These are phyloP conservation scores for Aspergillus aculeatinus DNA, from an alignment of 2,329 filamentous ascomycete genomes.

Conservation along the genomic window DNA sequence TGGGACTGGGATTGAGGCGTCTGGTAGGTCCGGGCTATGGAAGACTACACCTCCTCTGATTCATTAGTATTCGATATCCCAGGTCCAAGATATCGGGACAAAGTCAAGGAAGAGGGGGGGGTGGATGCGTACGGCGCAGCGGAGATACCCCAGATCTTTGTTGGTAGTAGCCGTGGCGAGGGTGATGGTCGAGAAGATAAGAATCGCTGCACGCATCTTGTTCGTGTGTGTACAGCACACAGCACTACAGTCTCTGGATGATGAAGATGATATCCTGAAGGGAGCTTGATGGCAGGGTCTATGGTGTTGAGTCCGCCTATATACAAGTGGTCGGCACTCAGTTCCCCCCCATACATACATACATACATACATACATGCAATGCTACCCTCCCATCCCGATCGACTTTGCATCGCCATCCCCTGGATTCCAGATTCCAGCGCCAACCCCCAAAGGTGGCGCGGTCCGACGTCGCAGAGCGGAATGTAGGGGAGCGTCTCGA, in stretches of 20 bases:
- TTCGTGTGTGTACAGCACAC: no score
- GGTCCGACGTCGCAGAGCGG: not conserved
- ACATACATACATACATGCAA: no score
- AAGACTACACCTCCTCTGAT: not conserved
- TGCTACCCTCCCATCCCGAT: no score
- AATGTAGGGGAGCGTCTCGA: not conserved
- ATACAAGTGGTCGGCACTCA: not conserved
- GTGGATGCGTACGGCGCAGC: constrained; percentile 12
- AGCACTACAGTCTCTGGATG: no score
- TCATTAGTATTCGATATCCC: not conserved
- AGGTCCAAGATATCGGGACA: no score
- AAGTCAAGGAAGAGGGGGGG: not conserved
- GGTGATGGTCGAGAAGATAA: constrained; percentile 6
- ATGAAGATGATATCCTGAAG: no score
- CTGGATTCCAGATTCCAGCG: not conserved
- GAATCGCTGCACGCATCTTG: not conserved
- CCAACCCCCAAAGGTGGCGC: not conserved
- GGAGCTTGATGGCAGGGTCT: not conserved
- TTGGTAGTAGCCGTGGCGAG: constrained; percentile 8
- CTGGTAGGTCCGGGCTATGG: constrained; percentile 6
- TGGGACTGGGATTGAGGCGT: not conserved
- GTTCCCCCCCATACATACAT: no score
- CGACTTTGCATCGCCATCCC: not conserved
- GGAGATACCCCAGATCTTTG: constrained; percentile 9
- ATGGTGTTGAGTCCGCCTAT: not conserved